These are phyloP conservation scores for Solanum sparsipilum DNA, from an alignment of 257 asterid species.

Conservation along the genomic window DNA sequence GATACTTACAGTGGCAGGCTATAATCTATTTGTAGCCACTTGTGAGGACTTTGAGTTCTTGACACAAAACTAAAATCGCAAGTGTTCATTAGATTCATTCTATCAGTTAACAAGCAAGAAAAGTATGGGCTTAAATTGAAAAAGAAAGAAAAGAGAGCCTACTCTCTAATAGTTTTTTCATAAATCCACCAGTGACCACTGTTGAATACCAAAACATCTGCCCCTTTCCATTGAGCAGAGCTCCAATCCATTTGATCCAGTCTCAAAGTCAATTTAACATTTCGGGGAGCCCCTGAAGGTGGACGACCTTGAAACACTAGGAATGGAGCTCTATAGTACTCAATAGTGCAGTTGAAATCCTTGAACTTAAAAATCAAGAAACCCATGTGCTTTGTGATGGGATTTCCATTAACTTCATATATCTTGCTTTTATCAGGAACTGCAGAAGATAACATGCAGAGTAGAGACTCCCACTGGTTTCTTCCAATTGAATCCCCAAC, in stretches of 20 bases:
- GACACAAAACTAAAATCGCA: background rate
- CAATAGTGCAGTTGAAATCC: slow-evolving; percentile 71
- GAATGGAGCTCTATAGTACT: slow-evolving; percentile 83
- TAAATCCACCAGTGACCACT: slow-evolving; percentile 96
- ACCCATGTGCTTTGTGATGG: slow-evolving; percentile 81
- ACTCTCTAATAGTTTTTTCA: slow-evolving; percentile 78
- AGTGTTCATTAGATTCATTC: background rate
- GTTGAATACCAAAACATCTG: slow-evolving; percentile 71
- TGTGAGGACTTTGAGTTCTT: background rate
- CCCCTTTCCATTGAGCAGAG: slow-evolving; percentile 60
- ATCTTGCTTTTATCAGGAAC: slow-evolving; percentile 43
- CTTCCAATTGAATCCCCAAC: slow-evolving; percentile 89
- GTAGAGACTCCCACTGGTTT: slow-evolving; percentile 94
- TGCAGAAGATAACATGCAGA: slow-evolving; percentile 73
- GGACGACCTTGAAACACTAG: slow-evolving; percentile 77
- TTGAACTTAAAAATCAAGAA: slow-evolving; percentile 43
- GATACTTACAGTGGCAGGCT: background rate
- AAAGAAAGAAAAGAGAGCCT: background rate
- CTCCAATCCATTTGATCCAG: slow-evolving; percentile 84
- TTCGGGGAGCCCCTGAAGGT: slow-evolving; percentile 36
- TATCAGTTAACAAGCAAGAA: background rate
- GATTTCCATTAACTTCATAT: slow-evolving; percentile 70
- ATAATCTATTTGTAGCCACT: background rate
- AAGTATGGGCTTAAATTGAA: background rate
- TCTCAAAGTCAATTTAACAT: slow-evolving; percentile 54